Evolutionary conservation across 108 stramenopile genomes (phyloP).

Genomic region (Cylindrotheca closterium): DNA sequence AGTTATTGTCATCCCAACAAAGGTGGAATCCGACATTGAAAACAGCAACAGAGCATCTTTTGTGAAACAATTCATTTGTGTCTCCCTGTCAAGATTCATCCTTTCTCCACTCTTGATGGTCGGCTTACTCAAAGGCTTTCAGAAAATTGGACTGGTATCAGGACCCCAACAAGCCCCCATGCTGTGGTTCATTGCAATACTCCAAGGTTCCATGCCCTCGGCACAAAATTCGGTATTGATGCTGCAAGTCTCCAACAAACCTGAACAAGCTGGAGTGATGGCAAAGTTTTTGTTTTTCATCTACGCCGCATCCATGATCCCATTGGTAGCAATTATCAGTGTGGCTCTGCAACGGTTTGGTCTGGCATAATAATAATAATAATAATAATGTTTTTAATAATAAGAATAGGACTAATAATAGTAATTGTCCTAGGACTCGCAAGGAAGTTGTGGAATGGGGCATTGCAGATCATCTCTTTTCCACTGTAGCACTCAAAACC

Average conservation of each 20-base stretch:
- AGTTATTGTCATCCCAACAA: not conserved
- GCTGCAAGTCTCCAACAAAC: constrained; percentile 40
- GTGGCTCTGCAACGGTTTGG: constrained; percentile 14
- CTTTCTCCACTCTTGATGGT: constrained; percentile 28
- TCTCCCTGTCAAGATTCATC: constrained; percentile 30
- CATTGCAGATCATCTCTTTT: too few relatives aligned
- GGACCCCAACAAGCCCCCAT: constrained; percentile 13
- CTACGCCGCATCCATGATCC: constrained; percentile 34
- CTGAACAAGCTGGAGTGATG: constrained; percentile 26
- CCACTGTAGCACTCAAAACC: too few relatives aligned
- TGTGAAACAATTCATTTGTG: constrained; percentile 12
- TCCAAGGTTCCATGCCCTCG: constrained; percentile 45
- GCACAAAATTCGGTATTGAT: constrained; percentile 50
- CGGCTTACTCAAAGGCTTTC: constrained; percentile 2
- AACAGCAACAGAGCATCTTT: not conserved
- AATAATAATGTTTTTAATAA: too few relatives aligned
- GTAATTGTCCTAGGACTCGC: too few relatives aligned
- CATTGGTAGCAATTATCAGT: constrained; percentile 14
- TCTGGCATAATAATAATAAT: not conserved
- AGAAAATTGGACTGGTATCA: not conserved
- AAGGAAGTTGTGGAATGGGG: too few relatives aligned
- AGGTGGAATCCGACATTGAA: not conserved
- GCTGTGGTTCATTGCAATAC: constrained; percentile 35
- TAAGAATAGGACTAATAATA: too few relatives aligned
- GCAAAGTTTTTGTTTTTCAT: constrained; percentile 36